These are phyloP conservation scores for Oehlia diaphana DNA, from an alignment of 192 early-diverging fungal genomes.

Conservation along the genomic window DNA sequence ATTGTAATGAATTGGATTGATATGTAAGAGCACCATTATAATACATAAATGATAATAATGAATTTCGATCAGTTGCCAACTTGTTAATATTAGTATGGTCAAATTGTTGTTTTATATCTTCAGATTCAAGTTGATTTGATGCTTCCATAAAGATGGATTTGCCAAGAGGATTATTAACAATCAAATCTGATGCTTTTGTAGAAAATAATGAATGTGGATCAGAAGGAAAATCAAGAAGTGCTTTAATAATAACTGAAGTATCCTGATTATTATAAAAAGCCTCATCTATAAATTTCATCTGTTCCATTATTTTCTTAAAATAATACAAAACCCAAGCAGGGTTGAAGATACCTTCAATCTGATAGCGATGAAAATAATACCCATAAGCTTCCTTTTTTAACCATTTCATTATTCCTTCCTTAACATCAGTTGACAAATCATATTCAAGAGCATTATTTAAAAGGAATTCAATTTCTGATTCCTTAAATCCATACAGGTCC, in stretches of 20 bases:
- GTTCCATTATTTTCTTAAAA: background rate
- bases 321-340: slow-evolving; percentile 6
- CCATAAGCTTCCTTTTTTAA: slow-evolving; percentile 17
- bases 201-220: slow-evolving; percentile 9
- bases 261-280: background rate
- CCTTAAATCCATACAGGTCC: slow-evolving; percentile 20
- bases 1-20: slow-evolving; percentile 13
- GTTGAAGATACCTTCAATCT: slow-evolving; percentile 11
- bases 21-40: slow-evolving; percentile 26
- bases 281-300: slow-evolving; percentile 11
- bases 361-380: slow-evolving; percentile 19
- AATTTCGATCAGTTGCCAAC: slow-evolving; percentile 5
- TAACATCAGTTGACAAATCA: slow-evolving; percentile 12
- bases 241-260: slow-evolving; percentile 20
- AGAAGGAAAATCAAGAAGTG: slow-evolving; percentile 13
- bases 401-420: slow-evolving; percentile 26
- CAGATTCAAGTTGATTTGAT: background rate
- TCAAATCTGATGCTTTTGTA: background rate
- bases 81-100: background rate
- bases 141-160: slow-evolving; percentile 23
- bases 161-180: background rate
- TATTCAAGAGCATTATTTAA: slow-evolving; percentile 16
- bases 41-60: slow-evolving; percentile 24
- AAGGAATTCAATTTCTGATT: slow-evolving; percentile 23
- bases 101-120: slow-evolving; percentile 21